A percentile compares a stretch with the other conserved stretches of the same genome.
These are phyloP conservation scores for Colletotrichum godetiae DNA, from an alignment of 2,329 filamentous ascomycete genomes.

Conservation along the genomic window DNA sequence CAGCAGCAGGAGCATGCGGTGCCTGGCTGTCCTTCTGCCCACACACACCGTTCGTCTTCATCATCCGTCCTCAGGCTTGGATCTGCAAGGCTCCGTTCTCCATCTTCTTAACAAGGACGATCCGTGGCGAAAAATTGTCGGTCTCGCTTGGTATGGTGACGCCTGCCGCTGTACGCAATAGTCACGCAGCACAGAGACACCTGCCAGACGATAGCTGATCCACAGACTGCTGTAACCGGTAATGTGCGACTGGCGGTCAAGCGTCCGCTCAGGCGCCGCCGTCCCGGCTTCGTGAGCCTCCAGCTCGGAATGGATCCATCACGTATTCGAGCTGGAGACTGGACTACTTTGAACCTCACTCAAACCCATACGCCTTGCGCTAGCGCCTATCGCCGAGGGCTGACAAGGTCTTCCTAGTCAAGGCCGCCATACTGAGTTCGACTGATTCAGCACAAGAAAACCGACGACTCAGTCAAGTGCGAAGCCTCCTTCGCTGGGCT, in stretches of 20 bases:
- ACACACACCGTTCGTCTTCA: slow-evolving; percentile 4
- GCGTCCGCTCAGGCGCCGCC: slow-evolving; percentile 17
- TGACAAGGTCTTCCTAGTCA: slow-evolving; percentile 10
- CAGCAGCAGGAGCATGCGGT: not conserved
- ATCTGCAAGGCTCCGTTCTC: slow-evolving; percentile 17
- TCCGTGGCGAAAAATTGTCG: slow-evolving; percentile 16
- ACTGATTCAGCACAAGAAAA: not conserved
- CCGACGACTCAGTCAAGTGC: not conserved
- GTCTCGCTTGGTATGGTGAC: slow-evolving; percentile 4
- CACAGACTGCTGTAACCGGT: not conserved
- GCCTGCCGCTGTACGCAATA: slow-evolving; percentile 4
- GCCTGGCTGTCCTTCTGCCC: not conserved
- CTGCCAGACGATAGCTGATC: not conserved
- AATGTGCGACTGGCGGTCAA: not conserved
- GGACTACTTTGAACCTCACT: not conserved
- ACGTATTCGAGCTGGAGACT: not conserved
- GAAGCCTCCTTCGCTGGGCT: not conserved
- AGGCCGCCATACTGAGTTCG: not conserved
- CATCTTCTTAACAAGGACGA: not conserved
- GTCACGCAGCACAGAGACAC: not conserved
- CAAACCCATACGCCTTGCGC: slow-evolving; percentile 10
- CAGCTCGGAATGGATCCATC: slow-evolving; percentile 16
- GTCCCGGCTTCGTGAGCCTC: slow-evolving; percentile 25
- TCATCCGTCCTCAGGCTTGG: not conserved
- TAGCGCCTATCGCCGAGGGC: slow-evolving; percentile 1